Evolutionary conservation across 2,329 filamentous ascomycete genomes (phyloP).

Genomic region (Botryotinia narcissicola): DNA sequence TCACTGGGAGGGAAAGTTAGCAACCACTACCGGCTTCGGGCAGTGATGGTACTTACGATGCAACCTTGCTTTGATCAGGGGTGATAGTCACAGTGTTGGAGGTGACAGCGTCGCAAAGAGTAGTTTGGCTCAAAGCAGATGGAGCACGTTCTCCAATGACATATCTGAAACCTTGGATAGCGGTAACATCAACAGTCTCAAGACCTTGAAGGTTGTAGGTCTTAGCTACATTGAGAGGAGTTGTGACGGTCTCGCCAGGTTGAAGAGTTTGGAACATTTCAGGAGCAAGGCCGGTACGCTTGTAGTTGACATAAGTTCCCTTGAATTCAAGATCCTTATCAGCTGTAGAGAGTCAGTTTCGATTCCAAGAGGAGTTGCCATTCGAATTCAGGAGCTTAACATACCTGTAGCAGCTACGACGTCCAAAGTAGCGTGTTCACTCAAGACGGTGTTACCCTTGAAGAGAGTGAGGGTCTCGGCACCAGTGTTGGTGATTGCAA

Average conservation of each 20-base stretch:
- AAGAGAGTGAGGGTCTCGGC: constrained; percentile 29
- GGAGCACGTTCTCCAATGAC: constrained; percentile 26
- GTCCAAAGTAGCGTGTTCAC: constrained; percentile 29
- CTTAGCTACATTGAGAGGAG: constrained; percentile 30
- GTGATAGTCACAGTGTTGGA: constrained; percentile 29
- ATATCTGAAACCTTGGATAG: constrained; percentile 32
- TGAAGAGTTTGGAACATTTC: constrained; percentile 28
- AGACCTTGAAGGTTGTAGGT: constrained; percentile 30
- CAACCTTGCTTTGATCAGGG: constrained; percentile 28
- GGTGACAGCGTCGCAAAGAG: constrained; percentile 23
- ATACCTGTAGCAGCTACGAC: constrained; percentile 27
- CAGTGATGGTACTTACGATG: constrained; percentile 22
- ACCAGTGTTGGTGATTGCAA: constrained; percentile 31
- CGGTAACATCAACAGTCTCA: constrained; percentile 26
- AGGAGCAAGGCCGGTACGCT: constrained; percentile 23
- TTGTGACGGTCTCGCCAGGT: constrained; percentile 29
- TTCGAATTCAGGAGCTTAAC: neutral
- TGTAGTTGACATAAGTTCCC: constrained; percentile 31
- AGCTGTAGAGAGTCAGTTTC: constrained; percentile 21
- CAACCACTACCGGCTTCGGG: neutral
- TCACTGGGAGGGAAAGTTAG: constrained; percentile 22
- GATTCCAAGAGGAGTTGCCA: neutral
- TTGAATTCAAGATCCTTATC: constrained; percentile 28
- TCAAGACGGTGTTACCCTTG: constrained; percentile 33
- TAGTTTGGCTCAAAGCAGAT: constrained; percentile 19